A percentile compares a stretch with the other conserved stretches of the same genome.
Evolutionary conservation across 768 basidiomycete species (phyloP).

Genomic region (Pleurotus giganteus): DNA sequence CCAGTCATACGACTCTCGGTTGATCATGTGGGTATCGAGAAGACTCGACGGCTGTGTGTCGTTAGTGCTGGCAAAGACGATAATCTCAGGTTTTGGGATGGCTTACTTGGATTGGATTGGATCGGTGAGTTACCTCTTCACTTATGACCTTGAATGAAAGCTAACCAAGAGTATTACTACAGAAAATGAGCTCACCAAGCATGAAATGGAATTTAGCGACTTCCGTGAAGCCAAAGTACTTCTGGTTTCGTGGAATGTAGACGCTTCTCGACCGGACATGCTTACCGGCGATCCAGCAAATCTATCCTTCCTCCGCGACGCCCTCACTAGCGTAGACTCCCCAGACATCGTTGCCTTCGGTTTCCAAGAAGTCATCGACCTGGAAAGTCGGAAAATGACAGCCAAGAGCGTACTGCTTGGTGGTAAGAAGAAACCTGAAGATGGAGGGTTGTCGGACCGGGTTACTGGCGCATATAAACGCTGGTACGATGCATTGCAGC

Average conservation of each 20-base stretch:
- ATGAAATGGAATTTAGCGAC: slow-evolving; percentile 73
- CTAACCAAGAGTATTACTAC: slow-evolving; percentile 2
- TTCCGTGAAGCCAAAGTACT: slow-evolving; percentile 79
- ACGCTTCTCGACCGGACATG: slow-evolving; percentile 79
- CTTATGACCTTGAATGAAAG: neutral
- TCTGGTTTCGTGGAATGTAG: slow-evolving; percentile 90
- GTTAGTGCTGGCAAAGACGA: slow-evolving; percentile 77
- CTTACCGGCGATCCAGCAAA: slow-evolving; percentile 70
- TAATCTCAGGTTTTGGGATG: slow-evolving; percentile 83
- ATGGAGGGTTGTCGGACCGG: slow-evolving; percentile 68
- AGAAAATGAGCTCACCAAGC: slow-evolving; percentile 78
- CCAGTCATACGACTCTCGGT: slow-evolving; percentile 65
- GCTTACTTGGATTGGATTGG: slow-evolving; percentile 80
- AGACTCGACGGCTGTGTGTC: slow-evolving; percentile 65
- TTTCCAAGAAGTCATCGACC: slow-evolving; percentile 94
- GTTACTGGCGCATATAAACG: slow-evolving; percentile 84
- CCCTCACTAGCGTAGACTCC: slow-evolving; percentile 63
- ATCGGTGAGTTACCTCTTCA: slow-evolving; percentile 57
- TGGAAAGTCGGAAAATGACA: slow-evolving; percentile 89
- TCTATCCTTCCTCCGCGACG: slow-evolving; percentile 75
- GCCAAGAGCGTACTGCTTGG: slow-evolving; percentile 89
- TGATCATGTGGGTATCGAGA: slow-evolving; percentile 74
- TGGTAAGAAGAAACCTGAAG: slow-evolving; percentile 58
- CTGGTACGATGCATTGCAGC: slow-evolving; percentile 81
- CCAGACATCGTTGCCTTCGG: slow-evolving; percentile 94